These are phyloP conservation scores for Roridomyces roridus DNA, from an alignment of 768 basidiomycete genomes.

Conservation along the genomic window DNA sequence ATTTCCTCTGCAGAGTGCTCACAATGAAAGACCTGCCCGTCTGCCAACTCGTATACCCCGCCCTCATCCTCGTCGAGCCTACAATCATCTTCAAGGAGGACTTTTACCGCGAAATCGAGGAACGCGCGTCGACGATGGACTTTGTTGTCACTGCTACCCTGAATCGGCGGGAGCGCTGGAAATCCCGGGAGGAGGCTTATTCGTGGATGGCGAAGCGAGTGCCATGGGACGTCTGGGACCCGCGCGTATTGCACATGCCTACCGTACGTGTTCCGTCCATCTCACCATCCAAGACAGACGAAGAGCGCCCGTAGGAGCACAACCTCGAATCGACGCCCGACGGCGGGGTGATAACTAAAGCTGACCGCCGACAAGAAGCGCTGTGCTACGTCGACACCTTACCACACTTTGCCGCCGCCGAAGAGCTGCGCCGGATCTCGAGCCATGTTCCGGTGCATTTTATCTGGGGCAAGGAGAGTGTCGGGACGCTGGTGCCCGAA, in stretches of 20 bases:
- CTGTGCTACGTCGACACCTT: constrained; percentile 7
- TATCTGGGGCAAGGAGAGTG: constrained; percentile 13
- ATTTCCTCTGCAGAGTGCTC: constrained; percentile 37
- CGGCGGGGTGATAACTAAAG: constrained; percentile 20
- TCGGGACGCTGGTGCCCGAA: constrained; percentile 21
- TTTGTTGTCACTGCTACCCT: constrained; percentile 39
- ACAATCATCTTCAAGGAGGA: constrained; percentile 45
- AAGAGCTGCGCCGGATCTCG: constrained; percentile 1
- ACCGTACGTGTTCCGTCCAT: constrained; percentile 36
- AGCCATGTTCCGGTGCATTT: constrained; percentile 7
- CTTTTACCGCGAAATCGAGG: constrained; percentile 42
- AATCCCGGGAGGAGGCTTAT: constrained; percentile 45
- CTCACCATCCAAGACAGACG: not conserved
- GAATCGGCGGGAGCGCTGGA: constrained; percentile 50
- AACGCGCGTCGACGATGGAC: constrained; percentile 44
- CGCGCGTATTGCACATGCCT: constrained; percentile 42
- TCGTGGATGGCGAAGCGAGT: constrained; percentile 47
- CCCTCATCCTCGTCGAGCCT: constrained; percentile 53
- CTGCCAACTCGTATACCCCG: constrained; percentile 34
- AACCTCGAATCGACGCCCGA: constrained; percentile 37
- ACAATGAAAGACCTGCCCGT: constrained; percentile 40
- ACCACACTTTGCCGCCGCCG: constrained; percentile 8
- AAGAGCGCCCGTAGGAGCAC: constrained; percentile 38
- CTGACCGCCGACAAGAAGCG: constrained; percentile 11
- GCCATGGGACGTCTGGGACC: constrained; percentile 57